Evolutionary conservation across 768 basidiomycete species (phyloP), one percentile per base, ranked within the genome.

Genomic region (Phaffia australis): DNA sequence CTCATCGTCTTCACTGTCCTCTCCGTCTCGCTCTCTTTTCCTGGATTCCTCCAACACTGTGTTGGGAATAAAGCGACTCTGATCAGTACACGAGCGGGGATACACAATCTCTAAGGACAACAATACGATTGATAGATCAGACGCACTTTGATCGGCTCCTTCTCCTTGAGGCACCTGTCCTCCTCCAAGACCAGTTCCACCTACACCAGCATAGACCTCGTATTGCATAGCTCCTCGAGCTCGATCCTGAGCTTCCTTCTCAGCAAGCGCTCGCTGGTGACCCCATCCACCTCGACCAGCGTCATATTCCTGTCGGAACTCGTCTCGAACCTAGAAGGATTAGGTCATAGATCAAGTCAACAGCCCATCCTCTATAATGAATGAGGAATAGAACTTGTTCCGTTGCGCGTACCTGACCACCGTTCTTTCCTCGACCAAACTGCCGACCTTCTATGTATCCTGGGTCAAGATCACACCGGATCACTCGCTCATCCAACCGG

Each of bases 401-500:
- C 3, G 42, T 35, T 5, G 9, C 29, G 65, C 74, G 55, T 60
- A 81, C 88, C 80, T 95, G 93, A 2, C 95, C 95, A 42, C 95
- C 95, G 70, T 89, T 93, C 77, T 93, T 97, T 30, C 95, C 95
- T 69, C 95, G 81, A 35, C 95, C 95, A 70, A 97, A 99, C 77
- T 99, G 95, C 69, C 95, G 81, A 18, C 94, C 94, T 74, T 99
- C 95, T 74, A 85, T 85, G 78, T 97, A 99, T 7, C 95, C 95
- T 30, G 92, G 81, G 79, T 99, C 95, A 73, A 99, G 79, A 79
- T 99, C 95, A 74, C 93, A 97, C 56, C 95, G 87, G 70, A 99
- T 94, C 72, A 99, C 89, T 46, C 95, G 87, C 78, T 99, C 95
- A 77, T 99, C 95, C 25, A 99, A 84, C 79, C 98, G 98, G 47